Evolutionary conservation across 75 land plant genomes (phyloP), one percentile per base, ranked within the genome.

Genomic region (Pinus albicaulis): DNA sequence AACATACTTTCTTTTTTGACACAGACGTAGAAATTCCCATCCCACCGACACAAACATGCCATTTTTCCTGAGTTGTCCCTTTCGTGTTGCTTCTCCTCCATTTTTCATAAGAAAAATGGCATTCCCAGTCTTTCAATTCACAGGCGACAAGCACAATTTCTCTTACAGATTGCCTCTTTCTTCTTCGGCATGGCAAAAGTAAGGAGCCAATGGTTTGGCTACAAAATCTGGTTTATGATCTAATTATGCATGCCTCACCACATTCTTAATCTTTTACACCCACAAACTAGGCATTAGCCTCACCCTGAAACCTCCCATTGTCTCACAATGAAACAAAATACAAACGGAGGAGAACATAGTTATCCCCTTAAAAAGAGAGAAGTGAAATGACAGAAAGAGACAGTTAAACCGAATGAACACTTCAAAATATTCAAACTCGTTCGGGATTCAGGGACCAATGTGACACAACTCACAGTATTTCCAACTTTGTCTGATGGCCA

Each of bases 101-200:
- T 28, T 63, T 31, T 63, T 63, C 19, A 28, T n/a, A 22, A 44
- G 15, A 38, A 57, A 58, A 19, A 59, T 16, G 63, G 60, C 58
- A 25, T 71, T 71, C 55, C 24, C 16, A 22, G 57, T 15, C 12
- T 74, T 76, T 2, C 36, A 65, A 64, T 80, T 76, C 59, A 66
- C 75, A 7, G 78, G 78, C 20, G 76, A 74, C 36, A 70, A 48
- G 52, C 76, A 59, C 75, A 66, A 66, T 44, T 38, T 66, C 19
- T 66, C 48, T 13, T 3, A 6, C 48, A 10, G 17, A 22, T 5
- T 44, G 7, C 31, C 71, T 38, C 12, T 11, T 38, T 19, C 70
- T 36, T 66, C 70, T 36, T 17, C 20, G 4, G 19, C 71, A 3
- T 22, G 11, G 23, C 38, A 16, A 34, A 63, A 63, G 2, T 63